Evolutionary conservation across 1,284 basidiomycete species (phyloP).

Genomic region (Wolfiporia cocos): DNA sequence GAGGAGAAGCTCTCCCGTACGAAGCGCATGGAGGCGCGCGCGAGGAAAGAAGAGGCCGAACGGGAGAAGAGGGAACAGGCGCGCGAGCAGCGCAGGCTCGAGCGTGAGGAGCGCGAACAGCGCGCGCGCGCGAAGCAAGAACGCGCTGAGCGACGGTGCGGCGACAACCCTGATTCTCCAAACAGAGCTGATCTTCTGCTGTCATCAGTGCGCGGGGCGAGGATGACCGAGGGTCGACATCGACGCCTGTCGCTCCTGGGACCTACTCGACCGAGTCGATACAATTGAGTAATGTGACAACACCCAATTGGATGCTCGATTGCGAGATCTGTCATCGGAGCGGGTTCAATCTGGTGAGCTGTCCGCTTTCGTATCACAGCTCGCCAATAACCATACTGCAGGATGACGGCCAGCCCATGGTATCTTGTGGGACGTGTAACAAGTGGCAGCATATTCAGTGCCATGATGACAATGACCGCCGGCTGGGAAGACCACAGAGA

Average conservation of each 20-base stretch:
- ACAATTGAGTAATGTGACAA: conserved; percentile 25
- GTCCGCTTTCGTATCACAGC: conserved; percentile 5
- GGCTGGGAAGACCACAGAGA: conserved; percentile 50
- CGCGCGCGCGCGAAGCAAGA: conserved; percentile 22
- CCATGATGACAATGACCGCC: conserved; percentile 59
- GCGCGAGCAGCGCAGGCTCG: conserved; percentile 44
- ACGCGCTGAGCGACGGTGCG: conserved; percentile 20
- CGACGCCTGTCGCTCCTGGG: conserved; percentile 16
- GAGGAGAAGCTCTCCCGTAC: conserved; percentile 59
- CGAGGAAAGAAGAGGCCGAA: conserved; percentile 59
- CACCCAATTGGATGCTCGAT: conserved; percentile 68
- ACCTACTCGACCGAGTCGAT: conserved; percentile 16
- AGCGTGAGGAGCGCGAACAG: conserved; percentile 42
- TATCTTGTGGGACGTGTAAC: conserved; percentile 73
- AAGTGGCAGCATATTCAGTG: conserved; percentile 85
- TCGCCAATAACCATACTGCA: conserved; percentile 22
- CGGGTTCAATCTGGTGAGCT: conserved; percentile 63
- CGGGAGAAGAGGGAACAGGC: conserved; percentile 50
- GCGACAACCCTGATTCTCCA: too few relatives aligned
- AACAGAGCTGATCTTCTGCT: neutral
- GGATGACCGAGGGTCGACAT: conserved; percentile 13
- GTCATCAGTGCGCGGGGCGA: conserved; percentile 10
- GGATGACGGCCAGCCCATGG: conserved; percentile 73
- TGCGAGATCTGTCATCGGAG: conserved; percentile 75
- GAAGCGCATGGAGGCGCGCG: conserved; percentile 56